Evolutionary conservation across 345 rosid genomes (phyloP).

Genomic region (Gossypium stocksii): DNA sequence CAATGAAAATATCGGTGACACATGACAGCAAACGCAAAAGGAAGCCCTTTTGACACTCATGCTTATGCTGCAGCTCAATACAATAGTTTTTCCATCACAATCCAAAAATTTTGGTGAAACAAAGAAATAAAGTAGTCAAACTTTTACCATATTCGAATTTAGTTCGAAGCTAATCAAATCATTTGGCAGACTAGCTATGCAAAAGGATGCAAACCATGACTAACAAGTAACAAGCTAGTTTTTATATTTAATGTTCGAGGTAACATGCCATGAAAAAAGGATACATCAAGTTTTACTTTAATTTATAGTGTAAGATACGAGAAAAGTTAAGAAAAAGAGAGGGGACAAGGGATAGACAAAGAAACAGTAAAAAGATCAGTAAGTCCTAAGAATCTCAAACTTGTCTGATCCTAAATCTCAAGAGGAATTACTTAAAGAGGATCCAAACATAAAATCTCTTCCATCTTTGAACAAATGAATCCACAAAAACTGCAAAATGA

Average conservation of each 20-base stretch:
- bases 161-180: neutral
- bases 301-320: no score
- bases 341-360: no score
- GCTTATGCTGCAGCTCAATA: neutral
- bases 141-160: neutral
- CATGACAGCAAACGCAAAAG: neutral
- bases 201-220: neutral
- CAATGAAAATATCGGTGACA: neutral
- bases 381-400: neutral
- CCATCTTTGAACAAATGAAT: neutral
- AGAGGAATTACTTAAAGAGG: neutral
- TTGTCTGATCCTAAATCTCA: no score
- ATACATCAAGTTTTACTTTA: no score
- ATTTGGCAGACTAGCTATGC: neutral
- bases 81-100: neutral
- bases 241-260: no score
- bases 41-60: neutral
- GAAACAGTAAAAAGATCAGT: no score
- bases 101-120: neutral
- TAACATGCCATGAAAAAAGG: no score
- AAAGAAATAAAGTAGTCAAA: neutral
- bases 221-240: neutral
- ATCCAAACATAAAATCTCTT: neutral
- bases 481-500: neutral
- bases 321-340: no score